phyloP scores from a whole-genome alignment of 768 basidiomycete species.

The Lactarius evosmus region DNA sequence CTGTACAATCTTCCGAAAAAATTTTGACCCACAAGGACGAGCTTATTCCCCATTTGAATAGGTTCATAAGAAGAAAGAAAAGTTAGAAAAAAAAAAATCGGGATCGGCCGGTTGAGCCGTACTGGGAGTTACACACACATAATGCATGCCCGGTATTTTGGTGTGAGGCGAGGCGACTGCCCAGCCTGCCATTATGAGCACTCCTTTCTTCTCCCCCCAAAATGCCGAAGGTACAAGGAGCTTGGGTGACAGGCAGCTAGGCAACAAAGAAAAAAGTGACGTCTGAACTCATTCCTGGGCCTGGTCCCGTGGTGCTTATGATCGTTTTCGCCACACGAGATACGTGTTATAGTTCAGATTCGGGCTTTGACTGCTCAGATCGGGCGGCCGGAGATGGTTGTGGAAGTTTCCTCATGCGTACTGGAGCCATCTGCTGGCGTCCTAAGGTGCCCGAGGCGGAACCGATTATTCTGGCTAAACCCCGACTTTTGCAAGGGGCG shows the following conservation, averaged over 20 bases:
- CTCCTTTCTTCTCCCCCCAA: neutral
- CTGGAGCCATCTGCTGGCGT: neutral
- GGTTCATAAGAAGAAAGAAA: neutral
- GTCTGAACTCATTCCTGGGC: neutral
- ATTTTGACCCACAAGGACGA: neutral
- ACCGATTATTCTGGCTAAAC: conserved; percentile 15
- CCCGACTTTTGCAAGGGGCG: neutral
- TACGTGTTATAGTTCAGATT: neutral
- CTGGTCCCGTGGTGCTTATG: neutral
- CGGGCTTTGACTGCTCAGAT: conserved; percentile 4
- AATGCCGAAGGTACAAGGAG: neutral
- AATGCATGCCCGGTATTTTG: neutral
- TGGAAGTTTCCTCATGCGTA: conserved; percentile 9
- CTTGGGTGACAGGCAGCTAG: conserved; percentile 8
- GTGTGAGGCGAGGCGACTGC: neutral
- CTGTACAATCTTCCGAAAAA: neutral
- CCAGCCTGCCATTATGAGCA: neutral
- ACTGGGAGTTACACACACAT: too few relatives aligned
- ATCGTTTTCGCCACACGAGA: neutral
- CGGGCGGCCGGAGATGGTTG: conserved; percentile 7
- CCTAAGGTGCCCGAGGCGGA: conserved; percentile 3
- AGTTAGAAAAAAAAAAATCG: neutral
- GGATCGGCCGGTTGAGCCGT: neutral
- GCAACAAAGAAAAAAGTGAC: conserved; percentile 3
- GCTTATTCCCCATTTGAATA: conserved; percentile 14